Percentiles rank a stretch among this genome's conserved stretches.
These are phyloP conservation scores for Citropsis articulata DNA, from an alignment of 345 rosid species.

Conservation along the genomic window DNA sequence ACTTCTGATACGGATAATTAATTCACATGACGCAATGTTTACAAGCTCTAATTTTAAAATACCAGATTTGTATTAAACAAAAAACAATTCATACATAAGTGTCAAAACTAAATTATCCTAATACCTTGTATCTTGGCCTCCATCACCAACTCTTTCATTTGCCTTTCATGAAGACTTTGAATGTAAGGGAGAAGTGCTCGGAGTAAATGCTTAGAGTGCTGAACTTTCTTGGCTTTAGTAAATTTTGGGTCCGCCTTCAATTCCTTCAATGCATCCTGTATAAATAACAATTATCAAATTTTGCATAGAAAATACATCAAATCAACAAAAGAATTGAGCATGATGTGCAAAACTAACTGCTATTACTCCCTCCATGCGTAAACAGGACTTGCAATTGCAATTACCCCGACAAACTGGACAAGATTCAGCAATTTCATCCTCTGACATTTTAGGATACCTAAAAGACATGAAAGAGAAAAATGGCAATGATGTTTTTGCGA, in stretches of 20 bases:
- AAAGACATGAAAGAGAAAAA: background rate
- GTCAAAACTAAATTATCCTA: background rate
- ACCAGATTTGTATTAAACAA: background rate
- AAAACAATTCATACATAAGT: background rate
- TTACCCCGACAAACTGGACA: constrained; percentile 52
- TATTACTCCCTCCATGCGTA: constrained; percentile 35
- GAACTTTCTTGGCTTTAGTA: constrained; percentile 5
- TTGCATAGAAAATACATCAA: background rate
- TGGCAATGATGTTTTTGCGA: background rate
- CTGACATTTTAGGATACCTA: constrained; percentile 51
- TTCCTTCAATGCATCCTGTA: constrained; percentile 21
- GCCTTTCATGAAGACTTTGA: constrained; percentile 31
- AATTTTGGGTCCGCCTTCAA: background rate
- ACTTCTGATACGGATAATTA: background rate
- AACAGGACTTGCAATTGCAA: constrained; percentile 70
- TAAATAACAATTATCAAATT: background rate
- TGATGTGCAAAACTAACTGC: constrained; percentile 30
- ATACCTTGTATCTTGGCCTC: constrained; percentile 38
- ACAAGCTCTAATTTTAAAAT: background rate
- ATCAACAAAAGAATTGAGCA: background rate
- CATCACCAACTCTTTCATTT: constrained; percentile 29
- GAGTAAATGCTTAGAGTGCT: constrained; percentile 31
- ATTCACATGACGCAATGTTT: background rate
- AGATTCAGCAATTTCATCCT: constrained; percentile 37
- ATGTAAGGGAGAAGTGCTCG: constrained; percentile 31